These are phyloP conservation scores for Leccinum fibrillosum DNA, from an alignment of 768 basidiomycete species.

Conservation along the genomic window DNA sequence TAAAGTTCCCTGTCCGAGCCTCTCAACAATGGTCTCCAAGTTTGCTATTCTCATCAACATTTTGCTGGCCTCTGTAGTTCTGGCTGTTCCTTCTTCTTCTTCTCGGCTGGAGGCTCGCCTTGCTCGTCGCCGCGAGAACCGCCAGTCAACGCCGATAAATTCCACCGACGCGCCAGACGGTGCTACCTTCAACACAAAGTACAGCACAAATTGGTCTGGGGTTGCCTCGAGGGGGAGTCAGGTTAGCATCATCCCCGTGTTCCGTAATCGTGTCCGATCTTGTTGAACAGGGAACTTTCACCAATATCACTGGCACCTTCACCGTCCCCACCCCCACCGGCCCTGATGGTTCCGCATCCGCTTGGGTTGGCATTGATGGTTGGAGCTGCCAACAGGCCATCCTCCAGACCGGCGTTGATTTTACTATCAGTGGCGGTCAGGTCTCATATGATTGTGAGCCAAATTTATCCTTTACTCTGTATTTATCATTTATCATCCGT, in stretches of 20 bases:
- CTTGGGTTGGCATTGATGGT: neutral
- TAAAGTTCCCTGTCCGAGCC: neutral
- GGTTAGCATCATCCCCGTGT: neutral
- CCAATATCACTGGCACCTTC: neutral
- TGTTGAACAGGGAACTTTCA: neutral
- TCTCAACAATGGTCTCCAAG: slow-evolving; percentile 17
- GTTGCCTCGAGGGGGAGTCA: neutral
- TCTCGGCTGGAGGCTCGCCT: slow-evolving; percentile 9
- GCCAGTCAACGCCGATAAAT: slow-evolving; percentile 11
- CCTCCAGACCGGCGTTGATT: neutral
- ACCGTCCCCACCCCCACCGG: neutral
- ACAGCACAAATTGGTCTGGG: slow-evolving; percentile 20
- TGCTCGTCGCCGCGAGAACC: slow-evolving; percentile 12
- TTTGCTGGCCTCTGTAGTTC: slow-evolving; percentile 15
- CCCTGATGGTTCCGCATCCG: neutral
- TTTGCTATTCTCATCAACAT: slow-evolving; percentile 12
- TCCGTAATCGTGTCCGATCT: neutral
- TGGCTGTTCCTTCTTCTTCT: slow-evolving; percentile 8
- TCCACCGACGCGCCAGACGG: neutral
- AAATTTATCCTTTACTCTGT: neutral
- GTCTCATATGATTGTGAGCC: neutral
- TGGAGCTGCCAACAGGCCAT: neutral
- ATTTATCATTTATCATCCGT: neutral
- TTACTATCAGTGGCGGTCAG: neutral
- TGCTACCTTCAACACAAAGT: slow-evolving; percentile 4